A percentile compares a stretch with the other conserved stretches of the same genome.
Evolutionary conservation across 805 yeast species (phyloP).

Genomic region (Nakazawaea sp.): DNA sequence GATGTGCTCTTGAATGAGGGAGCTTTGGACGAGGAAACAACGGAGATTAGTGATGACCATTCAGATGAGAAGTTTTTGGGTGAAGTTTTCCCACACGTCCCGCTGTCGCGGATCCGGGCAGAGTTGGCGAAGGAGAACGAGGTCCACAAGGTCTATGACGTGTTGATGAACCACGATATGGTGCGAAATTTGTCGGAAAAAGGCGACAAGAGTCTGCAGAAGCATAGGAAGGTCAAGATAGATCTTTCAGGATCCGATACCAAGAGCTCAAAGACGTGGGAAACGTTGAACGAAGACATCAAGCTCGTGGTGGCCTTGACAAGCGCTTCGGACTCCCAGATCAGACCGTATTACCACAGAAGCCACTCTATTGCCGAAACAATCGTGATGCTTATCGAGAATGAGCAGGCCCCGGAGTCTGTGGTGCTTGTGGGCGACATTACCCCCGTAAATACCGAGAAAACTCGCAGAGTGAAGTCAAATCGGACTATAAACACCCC

Average conservation of each 20-base stretch:
- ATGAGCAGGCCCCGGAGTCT: not conserved
- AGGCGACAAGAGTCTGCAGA: not conserved
- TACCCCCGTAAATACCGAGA: too few species aligned
- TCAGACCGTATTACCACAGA: not conserved
- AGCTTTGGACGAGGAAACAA: not conserved
- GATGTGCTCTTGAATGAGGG: constrained; percentile 6
- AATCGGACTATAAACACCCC: not conserved
- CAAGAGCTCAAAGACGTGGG: not conserved
- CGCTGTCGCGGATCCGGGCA: not conserved
- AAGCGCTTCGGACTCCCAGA: not conserved
- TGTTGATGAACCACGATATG: constrained; percentile 3
- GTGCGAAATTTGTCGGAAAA: not conserved
- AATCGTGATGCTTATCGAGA: not conserved
- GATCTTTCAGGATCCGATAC: not conserved
- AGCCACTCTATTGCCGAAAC: not conserved
- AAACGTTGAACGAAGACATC: not conserved
- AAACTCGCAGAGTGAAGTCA: not conserved
- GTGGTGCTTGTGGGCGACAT: too few species aligned
- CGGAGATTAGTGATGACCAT: not conserved
- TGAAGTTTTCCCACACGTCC: constrained; percentile 7
- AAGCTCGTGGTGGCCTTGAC: not conserved
- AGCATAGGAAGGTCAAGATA: not conserved
- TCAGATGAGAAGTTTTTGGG: constrained; percentile 1
- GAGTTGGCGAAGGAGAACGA: constrained; percentile 1
- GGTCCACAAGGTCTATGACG: constrained; percentile 1